Conservation (phyloP, 345 rosid species). For the Salix udensis region DNA sequence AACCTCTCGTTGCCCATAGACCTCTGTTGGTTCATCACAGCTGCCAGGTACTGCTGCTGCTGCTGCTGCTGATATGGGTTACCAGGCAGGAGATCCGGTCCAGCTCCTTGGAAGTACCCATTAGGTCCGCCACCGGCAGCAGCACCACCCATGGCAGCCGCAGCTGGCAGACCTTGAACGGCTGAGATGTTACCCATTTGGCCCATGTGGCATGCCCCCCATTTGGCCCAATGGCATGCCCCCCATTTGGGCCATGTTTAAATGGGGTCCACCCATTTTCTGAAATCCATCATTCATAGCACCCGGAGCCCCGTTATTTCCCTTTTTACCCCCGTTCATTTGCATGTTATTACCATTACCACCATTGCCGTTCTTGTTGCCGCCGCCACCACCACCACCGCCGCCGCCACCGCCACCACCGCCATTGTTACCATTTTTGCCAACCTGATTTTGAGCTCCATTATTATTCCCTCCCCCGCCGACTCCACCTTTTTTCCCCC, state of each 20-base stretch:
- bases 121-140: conserved; percentile 24
- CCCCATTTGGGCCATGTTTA: conserved; percentile 44
- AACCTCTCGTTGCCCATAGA: conserved; percentile 79
- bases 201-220: conserved; percentile 8
- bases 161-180: conserved; percentile 77
- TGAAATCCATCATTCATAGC: conserved; percentile 40
- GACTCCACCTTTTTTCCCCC: conserved; percentile 46
- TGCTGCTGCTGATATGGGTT: conserved; percentile 49
- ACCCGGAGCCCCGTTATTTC: conserved; percentile 37
- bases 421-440: conserved; percentile 29
- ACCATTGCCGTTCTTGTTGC: conserved; percentile 28
- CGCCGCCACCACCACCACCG: conserved; percentile 11
- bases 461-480: conserved; percentile 43
- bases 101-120: conserved; percentile 63
- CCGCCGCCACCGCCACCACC: conserved; percentile 36
- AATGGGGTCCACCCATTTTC: conserved; percentile 37
- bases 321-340: conserved; percentile 46
- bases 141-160: conserved; percentile 38
- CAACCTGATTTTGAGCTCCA: conserved; percentile 24
- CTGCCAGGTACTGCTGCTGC: conserved; percentile 55
- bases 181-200: conserved; percentile 49
- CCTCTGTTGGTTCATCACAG: conserved; percentile 85
- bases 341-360: conserved; percentile 34
- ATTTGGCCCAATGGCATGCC: conserved; percentile 14
- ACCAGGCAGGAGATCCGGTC: conserved; percentile 60